These are phyloP conservation scores for Cryptococcus maquisensis DNA, from an alignment of 1,284 basidiomycete genomes.

Conservation along the genomic window DNA sequence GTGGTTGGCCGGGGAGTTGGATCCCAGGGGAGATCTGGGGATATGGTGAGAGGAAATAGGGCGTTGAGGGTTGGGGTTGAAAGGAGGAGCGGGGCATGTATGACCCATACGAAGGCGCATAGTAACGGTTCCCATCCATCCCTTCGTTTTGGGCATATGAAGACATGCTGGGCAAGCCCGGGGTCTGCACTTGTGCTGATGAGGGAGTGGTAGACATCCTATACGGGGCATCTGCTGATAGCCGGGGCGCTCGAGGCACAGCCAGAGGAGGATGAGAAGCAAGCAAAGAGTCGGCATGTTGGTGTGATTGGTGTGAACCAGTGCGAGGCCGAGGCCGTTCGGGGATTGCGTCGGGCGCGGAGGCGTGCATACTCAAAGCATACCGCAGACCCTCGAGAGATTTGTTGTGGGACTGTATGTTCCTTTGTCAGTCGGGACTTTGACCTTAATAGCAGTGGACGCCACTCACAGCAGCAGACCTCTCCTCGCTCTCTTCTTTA, in stretches of 20 bases:
- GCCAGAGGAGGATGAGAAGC: neutral
- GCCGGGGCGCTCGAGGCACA: slow-evolving; percentile 8
- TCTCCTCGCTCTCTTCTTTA: neutral
- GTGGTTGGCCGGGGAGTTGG: neutral
- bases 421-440: neutral
- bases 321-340: neutral
- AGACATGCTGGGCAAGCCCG: neutral
- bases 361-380: slow-evolving; percentile 24
- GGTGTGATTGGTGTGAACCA: neutral
- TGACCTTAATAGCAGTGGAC: neutral
- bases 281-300: neutral
- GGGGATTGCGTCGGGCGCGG: neutral
- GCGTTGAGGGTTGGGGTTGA: neutral
- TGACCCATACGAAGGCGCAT: neutral
- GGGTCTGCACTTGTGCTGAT: neutral
- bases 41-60: neutral
- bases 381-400: slow-evolving; percentile 18
- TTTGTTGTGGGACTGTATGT: neutral
- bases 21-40: neutral
- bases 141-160: neutral
- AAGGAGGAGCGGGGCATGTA: neutral
- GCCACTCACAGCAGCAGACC: slow-evolving; percentile 2
- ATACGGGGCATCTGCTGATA: slow-evolving; percentile 8
- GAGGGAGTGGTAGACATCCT: neutral
- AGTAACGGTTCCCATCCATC: neutral